phyloP scores from a whole-genome alignment of 805 yeast genomes.

The Wickerhamomyces bisporus region DNA sequence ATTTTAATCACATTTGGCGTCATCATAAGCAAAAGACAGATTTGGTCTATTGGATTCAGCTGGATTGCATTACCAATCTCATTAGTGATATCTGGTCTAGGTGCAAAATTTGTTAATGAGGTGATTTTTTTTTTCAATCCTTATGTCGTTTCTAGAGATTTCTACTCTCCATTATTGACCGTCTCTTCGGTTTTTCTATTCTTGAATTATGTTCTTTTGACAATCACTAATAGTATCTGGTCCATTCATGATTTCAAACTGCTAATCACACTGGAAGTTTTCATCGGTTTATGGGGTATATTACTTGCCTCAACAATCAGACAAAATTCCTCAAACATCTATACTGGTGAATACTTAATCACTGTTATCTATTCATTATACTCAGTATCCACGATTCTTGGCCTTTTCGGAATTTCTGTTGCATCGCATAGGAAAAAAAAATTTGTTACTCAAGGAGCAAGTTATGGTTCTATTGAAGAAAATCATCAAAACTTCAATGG shows the following conservation, averaged over 20 bases:
- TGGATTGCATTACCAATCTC: constrained; percentile 61
- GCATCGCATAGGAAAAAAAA: constrained; percentile 19
- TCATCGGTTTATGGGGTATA: constrained; percentile 51
- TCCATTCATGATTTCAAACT: constrained; percentile 59
- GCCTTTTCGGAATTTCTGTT: constrained; percentile 38
- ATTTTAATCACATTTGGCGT: constrained; percentile 41
- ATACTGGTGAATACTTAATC: constrained; percentile 46
- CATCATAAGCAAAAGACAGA: constrained; percentile 41
- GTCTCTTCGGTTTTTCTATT: constrained; percentile 44
- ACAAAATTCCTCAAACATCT: constrained; percentile 36
- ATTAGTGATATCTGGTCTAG: constrained; percentile 37
- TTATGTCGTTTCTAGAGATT: constrained; percentile 45
- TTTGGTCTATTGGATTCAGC: constrained; percentile 42
- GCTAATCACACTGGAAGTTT: constrained; percentile 47
- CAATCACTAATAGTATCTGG: constrained; percentile 27
- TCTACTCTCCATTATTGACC: constrained; percentile 44
- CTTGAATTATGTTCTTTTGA: constrained; percentile 52
- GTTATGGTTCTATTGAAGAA: constrained; percentile 12
- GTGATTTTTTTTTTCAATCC: constrained; percentile 42
- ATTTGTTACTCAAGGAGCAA: no score
- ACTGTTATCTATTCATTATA: constrained; percentile 42
- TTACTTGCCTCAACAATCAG: constrained; percentile 47
- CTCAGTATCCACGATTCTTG: constrained; percentile 44
- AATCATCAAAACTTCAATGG: neutral
- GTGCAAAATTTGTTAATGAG: constrained; percentile 32